Evolutionary conservation across 2,329 filamentous ascomycete genomes (phyloP).

Genomic region (Claviceps humidiphila): DNA sequence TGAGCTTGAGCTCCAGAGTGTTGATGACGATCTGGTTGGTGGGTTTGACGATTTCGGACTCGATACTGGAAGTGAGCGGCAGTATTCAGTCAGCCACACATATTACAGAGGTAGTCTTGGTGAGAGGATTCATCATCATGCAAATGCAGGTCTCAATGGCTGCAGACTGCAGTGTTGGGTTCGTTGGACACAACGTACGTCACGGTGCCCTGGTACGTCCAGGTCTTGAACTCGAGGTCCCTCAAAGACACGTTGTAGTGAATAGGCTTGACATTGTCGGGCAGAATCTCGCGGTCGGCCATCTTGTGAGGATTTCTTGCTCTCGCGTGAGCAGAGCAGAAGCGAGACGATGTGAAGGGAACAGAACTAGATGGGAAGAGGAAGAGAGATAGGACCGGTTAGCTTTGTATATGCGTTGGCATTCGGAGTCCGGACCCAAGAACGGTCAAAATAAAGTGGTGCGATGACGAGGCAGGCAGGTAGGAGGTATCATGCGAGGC

Average conservation of each 20-base stretch:
- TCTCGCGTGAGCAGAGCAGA: constrained; percentile 24
- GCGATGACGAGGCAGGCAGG: too few species aligned
- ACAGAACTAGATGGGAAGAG: constrained; percentile 7
- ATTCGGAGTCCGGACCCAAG: background rate
- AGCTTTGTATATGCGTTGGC: background rate
- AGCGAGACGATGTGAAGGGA: constrained; percentile 15
- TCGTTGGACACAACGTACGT: constrained; percentile 25
- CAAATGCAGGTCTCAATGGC: too few species aligned
- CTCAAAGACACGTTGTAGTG: constrained; percentile 78
- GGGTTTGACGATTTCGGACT: constrained; percentile 55
- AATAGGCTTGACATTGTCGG: constrained; percentile 56
- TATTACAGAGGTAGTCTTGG: too few species aligned
- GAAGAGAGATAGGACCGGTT: background rate
- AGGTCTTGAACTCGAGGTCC: constrained; percentile 62
- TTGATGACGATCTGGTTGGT: constrained; percentile 75
- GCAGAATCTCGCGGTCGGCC: constrained; percentile 49
- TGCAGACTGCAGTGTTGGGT: background rate
- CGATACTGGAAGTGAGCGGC: constrained; percentile 40
- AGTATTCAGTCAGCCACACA: too few species aligned
- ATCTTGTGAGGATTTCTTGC: constrained; percentile 26
- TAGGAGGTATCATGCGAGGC: background rate
- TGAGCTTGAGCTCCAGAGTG: constrained; percentile 68
- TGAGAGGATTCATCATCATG: background rate
- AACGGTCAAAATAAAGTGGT: too few species aligned
- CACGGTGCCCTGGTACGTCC: constrained; percentile 74